A percentile compares a stretch with the other conserved stretches of the same genome.
phyloP scores from a whole-genome alignment of 2,329 filamentous ascomycete genomes.

The Penicillium paneum region DNA sequence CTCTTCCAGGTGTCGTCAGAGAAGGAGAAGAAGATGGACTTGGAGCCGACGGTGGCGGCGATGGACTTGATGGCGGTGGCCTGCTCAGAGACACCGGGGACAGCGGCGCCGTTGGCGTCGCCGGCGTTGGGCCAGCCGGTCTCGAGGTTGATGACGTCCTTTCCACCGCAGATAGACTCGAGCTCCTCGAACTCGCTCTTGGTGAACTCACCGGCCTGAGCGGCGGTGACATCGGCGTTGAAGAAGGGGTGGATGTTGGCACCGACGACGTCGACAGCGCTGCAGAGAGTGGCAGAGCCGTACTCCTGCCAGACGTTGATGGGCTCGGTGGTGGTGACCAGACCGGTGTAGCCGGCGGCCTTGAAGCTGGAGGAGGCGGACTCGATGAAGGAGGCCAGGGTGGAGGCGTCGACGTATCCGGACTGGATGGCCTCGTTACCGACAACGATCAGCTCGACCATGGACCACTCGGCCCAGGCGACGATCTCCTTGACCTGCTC shows the following conservation, averaged over 20 bases:
- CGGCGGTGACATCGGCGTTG: conserved; percentile 65
- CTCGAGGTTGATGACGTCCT: conserved; percentile 78
- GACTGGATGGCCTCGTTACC: conserved; percentile 90
- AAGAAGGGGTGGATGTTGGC: conserved; percentile 95
- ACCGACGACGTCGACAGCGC: conserved; percentile 71
- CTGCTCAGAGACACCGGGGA: conserved; percentile 68
- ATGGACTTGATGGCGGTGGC: conserved; percentile 69
- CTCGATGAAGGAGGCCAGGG: conserved; percentile 69
- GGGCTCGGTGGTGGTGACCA: conserved; percentile 82
- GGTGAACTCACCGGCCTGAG: conserved; percentile 72
- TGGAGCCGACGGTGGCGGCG: conserved; percentile 60
- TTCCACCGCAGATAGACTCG: conserved; percentile 65
- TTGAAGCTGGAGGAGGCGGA: conserved; percentile 57
- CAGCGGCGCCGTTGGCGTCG: conserved; percentile 66
- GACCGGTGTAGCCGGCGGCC: conserved; percentile 65
- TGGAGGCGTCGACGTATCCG: conserved; percentile 59
- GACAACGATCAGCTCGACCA: conserved; percentile 76
- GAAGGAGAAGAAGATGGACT: conserved; percentile 78
- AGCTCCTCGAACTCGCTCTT: conserved; percentile 69
- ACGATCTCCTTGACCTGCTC: conserved; percentile 72
- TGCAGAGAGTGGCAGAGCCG: conserved; percentile 59
- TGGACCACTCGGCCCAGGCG: conserved; percentile 68
- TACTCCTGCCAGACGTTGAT: conserved; percentile 70
- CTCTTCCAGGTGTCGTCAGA: conserved; percentile 80
- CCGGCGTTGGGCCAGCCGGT: conserved; percentile 81